A percentile compares a stretch with the other conserved stretches of the same genome.
Conservation (phyloP, 208 protist genomes). For the Leishmania aethiopica region DNA sequence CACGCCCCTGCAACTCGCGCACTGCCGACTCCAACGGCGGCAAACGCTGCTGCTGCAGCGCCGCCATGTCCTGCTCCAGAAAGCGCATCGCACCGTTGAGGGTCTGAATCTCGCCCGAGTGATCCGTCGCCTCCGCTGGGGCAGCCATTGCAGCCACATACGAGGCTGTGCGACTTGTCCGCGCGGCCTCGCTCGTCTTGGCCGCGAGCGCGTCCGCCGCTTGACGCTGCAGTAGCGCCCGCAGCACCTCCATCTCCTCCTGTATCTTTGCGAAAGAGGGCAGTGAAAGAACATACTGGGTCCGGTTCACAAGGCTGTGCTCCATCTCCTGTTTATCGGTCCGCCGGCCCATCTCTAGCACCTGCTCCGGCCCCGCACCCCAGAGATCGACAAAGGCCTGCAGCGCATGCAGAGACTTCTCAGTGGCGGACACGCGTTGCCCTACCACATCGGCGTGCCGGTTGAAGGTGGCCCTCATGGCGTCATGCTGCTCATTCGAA, state of each 20-base stretch:
- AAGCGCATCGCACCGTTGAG: conserved; percentile 25
- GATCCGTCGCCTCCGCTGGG: background rate
- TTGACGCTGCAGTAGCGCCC: conserved; percentile 63
- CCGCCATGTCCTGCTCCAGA: conserved; percentile 41
- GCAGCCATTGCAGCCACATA: background rate
- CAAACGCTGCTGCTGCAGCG: conserved; percentile 36
- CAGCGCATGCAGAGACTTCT: conserved; percentile 20
- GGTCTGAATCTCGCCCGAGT: conserved; percentile 17
- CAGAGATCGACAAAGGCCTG: conserved; percentile 68
- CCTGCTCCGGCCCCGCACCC: conserved; percentile 39
- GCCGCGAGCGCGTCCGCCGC: conserved; percentile 50
- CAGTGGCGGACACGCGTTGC: conserved; percentile 10
- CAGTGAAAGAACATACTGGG: conserved; percentile 66
- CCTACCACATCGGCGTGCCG: conserved; percentile 14
- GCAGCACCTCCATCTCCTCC: conserved; percentile 73
- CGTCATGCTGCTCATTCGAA: conserved; percentile 18
- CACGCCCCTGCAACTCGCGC: conserved; percentile 17
- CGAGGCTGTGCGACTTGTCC: conserved; percentile 26
- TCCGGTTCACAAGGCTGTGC: conserved; percentile 56
- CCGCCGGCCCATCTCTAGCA: conserved; percentile 47
- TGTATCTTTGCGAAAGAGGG: conserved; percentile 58
- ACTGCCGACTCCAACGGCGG: conserved; percentile 30
- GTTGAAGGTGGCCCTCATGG: conserved; percentile 10
- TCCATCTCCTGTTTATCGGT: conserved; percentile 29
- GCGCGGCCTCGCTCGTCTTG: conserved; percentile 38